Evolutionary conservation across 768 basidiomycete genomes (phyloP), one percentile per base, ranked within the genome.

Genomic region (Imleria badia): DNA sequence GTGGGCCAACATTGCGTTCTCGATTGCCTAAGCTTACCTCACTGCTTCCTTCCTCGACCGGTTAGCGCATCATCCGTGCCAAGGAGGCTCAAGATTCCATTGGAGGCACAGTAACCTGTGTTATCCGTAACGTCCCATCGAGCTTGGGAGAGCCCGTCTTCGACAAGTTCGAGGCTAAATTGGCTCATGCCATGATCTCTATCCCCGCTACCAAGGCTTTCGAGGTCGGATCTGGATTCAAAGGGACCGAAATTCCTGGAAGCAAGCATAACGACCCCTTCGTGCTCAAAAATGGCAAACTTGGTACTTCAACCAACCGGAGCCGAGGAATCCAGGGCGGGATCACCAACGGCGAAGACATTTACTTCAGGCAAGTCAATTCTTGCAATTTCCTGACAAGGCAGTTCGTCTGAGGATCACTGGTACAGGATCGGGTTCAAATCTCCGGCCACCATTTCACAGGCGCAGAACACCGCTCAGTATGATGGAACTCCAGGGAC

Each of bases 121-220:
- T 98, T 36, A 90, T 99, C 62, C 89, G 96, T 41, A 85, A 87
- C 52, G 85, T 88, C 3, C 97, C 97, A 43, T 75, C 87, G 19
- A 97, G 97, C 9, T 83, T 98, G 29, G 97, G 97, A 46, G 97
- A 98, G 72, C 97, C 97, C 49, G 89, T 92, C 47, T 98, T 99
- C 72, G 95, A 99, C 82, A 98, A 98, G 74, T 88, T 98, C 71
- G 96, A 97, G 73, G 97, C 97, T 19, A 83, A 83, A 58, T 86
- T 99, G 56, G 96, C 83, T 13, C 97, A 98, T 69, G 97, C 97
- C 9, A 98, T 99, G 96, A 82, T 99, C 48, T 97, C 94, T 51
- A 97, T 99, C 66, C 97, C 97, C 26, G 96, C 97, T 17, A 98
- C 97, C 51, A 99, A 99, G 68, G 94, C 86, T 7, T 98, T 99